Conservation (phyloP, 1,139 yeast species). For the Protomyces inouyei region DNA sequence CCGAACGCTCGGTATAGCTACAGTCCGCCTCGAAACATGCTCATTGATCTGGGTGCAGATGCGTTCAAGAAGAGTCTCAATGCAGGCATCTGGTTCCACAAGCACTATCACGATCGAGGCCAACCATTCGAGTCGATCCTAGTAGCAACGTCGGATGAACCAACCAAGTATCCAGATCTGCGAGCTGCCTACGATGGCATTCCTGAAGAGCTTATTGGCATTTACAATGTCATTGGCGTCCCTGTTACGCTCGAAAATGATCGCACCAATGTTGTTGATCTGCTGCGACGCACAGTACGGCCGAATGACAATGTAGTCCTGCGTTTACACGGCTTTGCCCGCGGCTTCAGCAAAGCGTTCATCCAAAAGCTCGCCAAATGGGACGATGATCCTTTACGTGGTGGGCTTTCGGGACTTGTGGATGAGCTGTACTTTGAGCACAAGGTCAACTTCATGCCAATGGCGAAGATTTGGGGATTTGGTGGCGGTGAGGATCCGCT, state of each 20-base stretch:
- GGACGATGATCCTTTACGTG: slow-evolving; percentile 3
- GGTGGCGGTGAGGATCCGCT: background rate
- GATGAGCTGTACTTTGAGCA: slow-evolving; percentile 22
- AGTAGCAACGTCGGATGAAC: slow-evolving; percentile 1
- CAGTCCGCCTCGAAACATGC: slow-evolving; percentile 1
- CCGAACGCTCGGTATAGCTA: slow-evolving; percentile 1
- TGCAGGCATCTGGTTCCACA: slow-evolving; percentile 14
- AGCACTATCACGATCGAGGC: slow-evolving; percentile 13
- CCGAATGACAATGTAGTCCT: slow-evolving; percentile 16
- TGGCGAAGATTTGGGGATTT: background rate
- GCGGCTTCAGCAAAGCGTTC: slow-evolving; percentile 13
- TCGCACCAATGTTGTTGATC: background rate
- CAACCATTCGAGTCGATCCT: slow-evolving; percentile 12
- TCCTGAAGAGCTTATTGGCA: slow-evolving; percentile 14
- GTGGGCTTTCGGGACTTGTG: slow-evolving; percentile 6
- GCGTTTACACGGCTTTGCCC: slow-evolving; percentile 3
- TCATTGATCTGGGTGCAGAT: slow-evolving; percentile 14
- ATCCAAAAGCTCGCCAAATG: background rate
- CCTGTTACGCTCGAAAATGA: slow-evolving; percentile 9
- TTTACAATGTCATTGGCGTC: slow-evolving; percentile 1
- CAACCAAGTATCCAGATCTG: background rate
- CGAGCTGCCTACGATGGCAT: background rate
- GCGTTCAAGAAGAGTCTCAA: slow-evolving; percentile 2
- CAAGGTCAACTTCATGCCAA: background rate
- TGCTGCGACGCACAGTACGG: slow-evolving; percentile 10